Percentiles rank a stretch among this genome's conserved stretches.
These are phyloP conservation scores for Pichia sp. DNA, from an alignment of 1,139 yeast genomes.

Conservation along the genomic window DNA sequence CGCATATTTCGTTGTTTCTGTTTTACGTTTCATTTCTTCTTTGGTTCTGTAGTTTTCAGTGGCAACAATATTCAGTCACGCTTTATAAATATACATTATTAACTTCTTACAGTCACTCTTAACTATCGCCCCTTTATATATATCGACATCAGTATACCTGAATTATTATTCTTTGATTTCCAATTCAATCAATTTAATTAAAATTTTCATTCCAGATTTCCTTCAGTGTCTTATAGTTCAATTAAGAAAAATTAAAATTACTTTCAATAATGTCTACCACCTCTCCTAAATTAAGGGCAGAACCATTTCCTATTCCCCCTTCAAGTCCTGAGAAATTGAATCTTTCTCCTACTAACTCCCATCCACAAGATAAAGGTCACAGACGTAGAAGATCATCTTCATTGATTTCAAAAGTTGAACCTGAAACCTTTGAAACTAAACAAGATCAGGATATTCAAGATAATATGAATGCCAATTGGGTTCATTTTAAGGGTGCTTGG, in stretches of 20 bases:
- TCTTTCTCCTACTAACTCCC: slow-evolving; percentile 15
- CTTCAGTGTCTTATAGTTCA: no score
- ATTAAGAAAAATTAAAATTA: not conserved
- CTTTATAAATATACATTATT: no score
- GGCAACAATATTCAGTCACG: no score
- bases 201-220: no score
- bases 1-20: no score
- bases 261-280: slow-evolving; percentile 8
- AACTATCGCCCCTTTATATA: no score
- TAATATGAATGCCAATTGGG: slow-evolving; percentile 94
- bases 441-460: slow-evolving; percentile 87
- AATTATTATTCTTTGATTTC: no score
- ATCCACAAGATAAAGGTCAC: slow-evolving; percentile 27
- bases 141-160: no score
- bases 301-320: slow-evolving; percentile 25
- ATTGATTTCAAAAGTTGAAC: slow-evolving; percentile 81
- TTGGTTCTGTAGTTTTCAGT: no score
- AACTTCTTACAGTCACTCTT: no score
- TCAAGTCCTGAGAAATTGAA: slow-evolving; percentile 28
- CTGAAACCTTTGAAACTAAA: slow-evolving; percentile 86
- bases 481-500: slow-evolving; percentile 95
- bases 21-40: no score
- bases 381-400: slow-evolving; percentile 56
- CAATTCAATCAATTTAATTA: not conserved
- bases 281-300: slow-evolving; percentile 17